phyloP scores from a whole-genome alignment of 306 rosid species.

The Gynostemma pentaphyllum region DNA sequence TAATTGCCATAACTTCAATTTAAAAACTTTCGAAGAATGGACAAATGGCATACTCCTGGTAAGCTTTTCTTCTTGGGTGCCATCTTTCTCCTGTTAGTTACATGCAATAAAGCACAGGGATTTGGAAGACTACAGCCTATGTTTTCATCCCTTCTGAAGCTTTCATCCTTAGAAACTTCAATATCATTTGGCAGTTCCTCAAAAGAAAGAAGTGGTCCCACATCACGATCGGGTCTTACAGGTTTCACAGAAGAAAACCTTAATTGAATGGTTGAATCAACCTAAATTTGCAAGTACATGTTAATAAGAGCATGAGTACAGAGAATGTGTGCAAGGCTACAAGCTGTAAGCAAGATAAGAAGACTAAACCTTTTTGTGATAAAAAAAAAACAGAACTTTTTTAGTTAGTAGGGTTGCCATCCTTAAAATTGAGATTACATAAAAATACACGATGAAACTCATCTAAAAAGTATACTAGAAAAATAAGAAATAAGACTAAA shows the following conservation, averaged over 20 bases:
- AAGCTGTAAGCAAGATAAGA: neutral
- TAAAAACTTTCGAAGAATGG: conserved; percentile 14
- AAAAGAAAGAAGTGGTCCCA: conserved; percentile 73
- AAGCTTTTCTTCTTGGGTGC: conserved; percentile 45
- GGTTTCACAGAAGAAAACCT: conserved; percentile 43
- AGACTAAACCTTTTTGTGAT: neutral
- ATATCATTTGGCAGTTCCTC: conserved; percentile 46
- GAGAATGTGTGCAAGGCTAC: neutral
- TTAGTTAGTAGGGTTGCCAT: no score
- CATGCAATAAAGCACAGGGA: conserved; percentile 60
- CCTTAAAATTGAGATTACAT: no score
- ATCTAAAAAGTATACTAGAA: no score
- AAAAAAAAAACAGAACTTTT: neutral
- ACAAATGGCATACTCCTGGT: conserved; percentile 36
- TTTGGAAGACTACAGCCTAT: conserved; percentile 38
- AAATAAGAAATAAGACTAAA: no score
- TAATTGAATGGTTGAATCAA: conserved; percentile 27
- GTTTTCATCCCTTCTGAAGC: conserved; percentile 33
- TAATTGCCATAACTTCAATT: conserved; percentile 15
- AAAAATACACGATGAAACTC: no score
- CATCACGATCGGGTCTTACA: conserved; percentile 23
- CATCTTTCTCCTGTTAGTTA: conserved; percentile 72
- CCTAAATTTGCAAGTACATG: conserved; percentile 27
- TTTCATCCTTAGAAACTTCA: conserved; percentile 29
- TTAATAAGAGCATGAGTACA: neutral